Conservation (phyloP, 768 basidiomycete genomes). For the Suillus subaureus region DNA sequence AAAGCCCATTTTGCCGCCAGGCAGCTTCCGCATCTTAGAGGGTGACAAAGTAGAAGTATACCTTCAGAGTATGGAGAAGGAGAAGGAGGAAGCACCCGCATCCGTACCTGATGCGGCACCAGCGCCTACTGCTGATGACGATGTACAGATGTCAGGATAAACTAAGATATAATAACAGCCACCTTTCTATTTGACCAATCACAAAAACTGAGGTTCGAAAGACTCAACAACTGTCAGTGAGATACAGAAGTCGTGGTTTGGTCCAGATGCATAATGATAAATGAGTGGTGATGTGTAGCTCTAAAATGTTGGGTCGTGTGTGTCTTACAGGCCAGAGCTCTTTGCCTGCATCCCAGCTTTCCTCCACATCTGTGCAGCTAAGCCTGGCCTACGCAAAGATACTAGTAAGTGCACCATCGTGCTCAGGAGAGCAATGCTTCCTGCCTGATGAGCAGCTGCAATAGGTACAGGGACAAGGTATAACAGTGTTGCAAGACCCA, state of each 20-base stretch:
- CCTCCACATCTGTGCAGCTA: constrained; percentile 66
- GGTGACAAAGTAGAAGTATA: constrained; percentile 76
- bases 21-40: constrained; percentile 86
- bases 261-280: constrained; percentile 17
- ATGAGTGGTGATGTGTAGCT: constrained; percentile 26
- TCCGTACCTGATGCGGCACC: constrained; percentile 28
- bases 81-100: constrained; percentile 56
- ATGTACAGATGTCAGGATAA: constrained; percentile 86
- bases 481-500: constrained; percentile 80
- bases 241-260: not conserved
- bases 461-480: constrained; percentile 93
- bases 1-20: constrained; percentile 49
- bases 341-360: constrained; percentile 30
- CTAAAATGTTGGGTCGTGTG: constrained; percentile 16
- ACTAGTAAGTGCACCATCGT: constrained; percentile 78
- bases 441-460: constrained; percentile 94
- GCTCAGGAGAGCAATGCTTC: constrained; percentile 86
- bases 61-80: constrained; percentile 74
- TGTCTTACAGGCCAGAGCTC: constrained; percentile 12
- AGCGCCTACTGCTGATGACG: constrained; percentile 52
- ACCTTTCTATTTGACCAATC: constrained; percentile 10
- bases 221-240: not conserved
- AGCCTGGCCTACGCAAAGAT: constrained; percentile 68
- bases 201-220: not conserved
- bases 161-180: constrained; percentile 20